Percentiles rank a stretch among this genome's conserved stretches.
phyloP scores from a whole-genome alignment of 164 flowering plant species.

The Vitis riparia region DNA sequence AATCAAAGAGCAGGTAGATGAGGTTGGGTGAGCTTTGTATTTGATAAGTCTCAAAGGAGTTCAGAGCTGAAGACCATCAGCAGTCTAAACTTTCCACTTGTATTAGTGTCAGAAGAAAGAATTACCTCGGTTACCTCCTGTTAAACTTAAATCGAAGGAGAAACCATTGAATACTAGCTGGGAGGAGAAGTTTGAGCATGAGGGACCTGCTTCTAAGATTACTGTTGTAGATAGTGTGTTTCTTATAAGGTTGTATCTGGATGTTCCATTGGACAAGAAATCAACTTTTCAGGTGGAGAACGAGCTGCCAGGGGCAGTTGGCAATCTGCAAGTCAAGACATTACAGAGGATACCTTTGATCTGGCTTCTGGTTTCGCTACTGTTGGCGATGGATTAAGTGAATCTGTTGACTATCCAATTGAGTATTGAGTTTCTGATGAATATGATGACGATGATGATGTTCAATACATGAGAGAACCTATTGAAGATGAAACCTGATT shows the following conservation, averaged over 20 bases:
- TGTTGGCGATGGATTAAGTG: slow-evolving; percentile 90
- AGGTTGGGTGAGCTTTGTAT: slow-evolving; percentile 69
- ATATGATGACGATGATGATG: slow-evolving; percentile 96
- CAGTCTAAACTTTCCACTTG: slow-evolving; percentile 20
- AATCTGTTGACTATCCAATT: slow-evolving; percentile 86
- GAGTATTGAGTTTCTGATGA: slow-evolving; percentile 99
- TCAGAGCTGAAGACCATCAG: slow-evolving; percentile 39
- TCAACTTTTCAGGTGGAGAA: slow-evolving; percentile 48
- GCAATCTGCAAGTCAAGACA: slow-evolving; percentile 95
- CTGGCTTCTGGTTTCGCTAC: slow-evolving; percentile 96
- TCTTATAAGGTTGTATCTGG: no score
- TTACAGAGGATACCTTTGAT: slow-evolving; percentile 91
- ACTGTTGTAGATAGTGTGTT: no score
- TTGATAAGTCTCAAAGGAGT: slow-evolving; percentile 51
- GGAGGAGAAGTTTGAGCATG: slow-evolving; percentile 27
- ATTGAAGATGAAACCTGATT: slow-evolving; percentile 99
- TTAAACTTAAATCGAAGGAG: slow-evolving; percentile 87
- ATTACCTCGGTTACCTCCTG: slow-evolving; percentile 86
- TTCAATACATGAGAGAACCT: slow-evolving; percentile 94
- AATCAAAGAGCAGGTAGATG: slow-evolving; percentile 70
- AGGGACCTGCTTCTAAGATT: no score
- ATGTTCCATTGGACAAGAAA: no score
- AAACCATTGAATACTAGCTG: slow-evolving; percentile 55
- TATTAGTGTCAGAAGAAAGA: slow-evolving; percentile 66
- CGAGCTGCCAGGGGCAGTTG: slow-evolving; percentile 75